Conservation (phyloP, 176 grass and related monocot species). For the Paspalum notatum region DNA sequence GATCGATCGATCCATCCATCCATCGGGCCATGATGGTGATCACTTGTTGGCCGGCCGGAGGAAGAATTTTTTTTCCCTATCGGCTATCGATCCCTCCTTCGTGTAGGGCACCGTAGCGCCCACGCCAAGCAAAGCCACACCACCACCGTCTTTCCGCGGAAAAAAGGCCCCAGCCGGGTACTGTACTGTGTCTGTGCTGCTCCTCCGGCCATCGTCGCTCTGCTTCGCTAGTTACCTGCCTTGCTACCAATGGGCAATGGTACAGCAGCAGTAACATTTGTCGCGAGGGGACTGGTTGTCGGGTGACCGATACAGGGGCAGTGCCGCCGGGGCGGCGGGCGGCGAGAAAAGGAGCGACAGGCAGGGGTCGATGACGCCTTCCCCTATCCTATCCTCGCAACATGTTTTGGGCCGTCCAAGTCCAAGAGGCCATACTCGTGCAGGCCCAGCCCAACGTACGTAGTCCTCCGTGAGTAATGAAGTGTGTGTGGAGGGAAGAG, state of each 20-base stretch:
- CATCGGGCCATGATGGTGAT: conserved; percentile 21
- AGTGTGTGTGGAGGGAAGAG: too few relatives aligned
- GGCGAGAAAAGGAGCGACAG: too few relatives aligned
- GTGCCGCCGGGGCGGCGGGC: neutral
- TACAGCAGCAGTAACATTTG: neutral
- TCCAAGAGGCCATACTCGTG: neutral
- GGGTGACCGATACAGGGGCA: neutral
- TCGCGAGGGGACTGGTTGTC: neutral
- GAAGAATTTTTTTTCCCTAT: conserved; percentile 10
- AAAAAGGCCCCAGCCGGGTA: neutral
- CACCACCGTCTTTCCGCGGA: neutral
- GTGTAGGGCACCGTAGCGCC: conserved; percentile 28
- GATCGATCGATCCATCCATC: neutral
- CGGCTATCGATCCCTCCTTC: too few relatives aligned
- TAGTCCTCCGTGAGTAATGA: too few relatives aligned
- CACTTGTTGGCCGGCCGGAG: conserved; percentile 4
- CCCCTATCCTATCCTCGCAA: too few relatives aligned
- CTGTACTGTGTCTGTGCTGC: too few relatives aligned
- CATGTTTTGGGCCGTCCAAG: neutral
- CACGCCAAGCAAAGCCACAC: conserved; percentile 40
- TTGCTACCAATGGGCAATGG: too few relatives aligned
- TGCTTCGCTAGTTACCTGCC: neutral
- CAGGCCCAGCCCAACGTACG: neutral
- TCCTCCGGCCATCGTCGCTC: neutral
- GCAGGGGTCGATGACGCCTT: too few relatives aligned